Evolutionary conservation across 2,329 filamentous ascomycete genomes (phyloP), one percentile per base, ranked within the genome.

Genomic region (Monosporascus sp.): DNA sequence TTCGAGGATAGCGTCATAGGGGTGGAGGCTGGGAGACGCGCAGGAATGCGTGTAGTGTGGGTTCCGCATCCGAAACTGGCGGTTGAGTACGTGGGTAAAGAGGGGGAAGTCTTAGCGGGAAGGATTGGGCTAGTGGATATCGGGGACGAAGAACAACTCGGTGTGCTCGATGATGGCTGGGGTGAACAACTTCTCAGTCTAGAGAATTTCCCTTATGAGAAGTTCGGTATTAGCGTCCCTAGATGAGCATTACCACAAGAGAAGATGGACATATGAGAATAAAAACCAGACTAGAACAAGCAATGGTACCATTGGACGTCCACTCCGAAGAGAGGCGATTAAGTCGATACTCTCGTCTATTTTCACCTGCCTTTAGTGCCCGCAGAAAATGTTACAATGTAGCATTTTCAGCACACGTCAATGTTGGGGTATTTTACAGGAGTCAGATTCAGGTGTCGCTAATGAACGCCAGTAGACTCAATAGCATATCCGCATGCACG

Each of bases 1-100:
- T 89, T 90, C 62, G 87, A 90, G 65, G 87, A 90, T 61, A 83
- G 82, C 46, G 84, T 90, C 15, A 80, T 84, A 0, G 87, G 87
- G 1, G 83, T 89, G 1, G 87, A 90, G 68, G 79, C 85, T 7
- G 87, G 84, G 6, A 71, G 87, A 52, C 76, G 87, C 60, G 87
- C 87, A 1, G 87, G 87, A 0, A 90, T 90, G 87, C 77, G 87
- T 62, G 84, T 84, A 3, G 75, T 89, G 2, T 90, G 87, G 87
- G 81, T 82, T 55, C 87, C 87, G 20, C 85, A 90, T 68, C 75
- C 76, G 3, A 83, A 76, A 37, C 60, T 90, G 48, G 66, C 65
- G 6, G 56, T 49, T 1, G 69, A 72, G 58, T 74, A 72, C 60
- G 52, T 58, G 37, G 62, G 55, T 1, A 64, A 52, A 35, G 55